Base-by-base conservation (phyloP, 306 rosid genomes). In the Citrullus colocynthis region DNA sequence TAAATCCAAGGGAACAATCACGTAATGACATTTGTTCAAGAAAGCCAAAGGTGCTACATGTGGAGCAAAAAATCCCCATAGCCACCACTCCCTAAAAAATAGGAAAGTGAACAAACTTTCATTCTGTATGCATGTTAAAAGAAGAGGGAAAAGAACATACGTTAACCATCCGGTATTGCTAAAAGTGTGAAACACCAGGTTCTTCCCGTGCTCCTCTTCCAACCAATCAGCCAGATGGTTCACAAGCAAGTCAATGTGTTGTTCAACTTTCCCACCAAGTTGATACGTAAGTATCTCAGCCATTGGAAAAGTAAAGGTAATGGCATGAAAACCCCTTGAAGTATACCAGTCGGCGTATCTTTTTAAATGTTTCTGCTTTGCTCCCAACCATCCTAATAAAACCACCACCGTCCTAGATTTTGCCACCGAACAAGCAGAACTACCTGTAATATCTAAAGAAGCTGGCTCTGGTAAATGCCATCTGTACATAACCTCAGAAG, bases 161-260 rank as follows among this genome's bases (percentile, higher is more conserved):
- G 93, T 88, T 82, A 95, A 83, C 99, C 99, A 95, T 77, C 99
- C 99, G 42, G 99, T 95, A 88, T 95, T 95, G 86, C 99, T 95
- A 83, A 95, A 95, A 83, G 99, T 90, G 79, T 95, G 99, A 76
- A 95, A 95, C 30, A 92, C 88, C 9, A 95, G 82, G 89, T 88
- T 92, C 90, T 95, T 95, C 49, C 88, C 87, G 57, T 83, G 79
- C 76, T 95, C 99, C 88, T 85, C 99, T 80, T 95, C 97, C 54
- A 95, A 88, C 97, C 99, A 95, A 45, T 81, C 97, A 77, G 89
- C 88, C 88, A 95, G 86, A 86, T 95, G 99, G 70, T 87, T 71
- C 37, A 88, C 97, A 71, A 95, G 97, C 86, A 83, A 81, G 41
- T 85, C 85, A 56, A 95, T 81, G 79, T 92, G 92, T n/a, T 92